These are phyloP conservation scores for Globisporangium okanoganense DNA, from an alignment of 352 stramenopile genomes.

Conservation along the genomic window DNA sequence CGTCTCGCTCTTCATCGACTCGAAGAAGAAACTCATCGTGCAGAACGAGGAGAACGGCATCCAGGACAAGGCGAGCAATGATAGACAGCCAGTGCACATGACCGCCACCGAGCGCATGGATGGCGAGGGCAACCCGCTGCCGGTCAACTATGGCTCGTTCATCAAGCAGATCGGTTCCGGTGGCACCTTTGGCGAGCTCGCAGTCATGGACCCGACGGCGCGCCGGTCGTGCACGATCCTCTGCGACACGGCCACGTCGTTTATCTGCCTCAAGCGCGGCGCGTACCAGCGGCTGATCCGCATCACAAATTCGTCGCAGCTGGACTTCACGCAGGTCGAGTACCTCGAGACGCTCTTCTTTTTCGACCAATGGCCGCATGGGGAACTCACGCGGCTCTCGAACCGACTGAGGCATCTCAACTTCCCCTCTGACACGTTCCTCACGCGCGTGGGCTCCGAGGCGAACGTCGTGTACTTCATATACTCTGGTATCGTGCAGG, in stretches of 20 bases:
- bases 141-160: constrained; percentile 56
- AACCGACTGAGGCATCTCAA: constrained; percentile 60
- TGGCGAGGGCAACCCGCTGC: constrained; percentile 20
- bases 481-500: constrained; percentile 72
- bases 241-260: constrained; percentile 70
- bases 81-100: neutral
- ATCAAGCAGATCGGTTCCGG: constrained; percentile 75
- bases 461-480: constrained; percentile 78
- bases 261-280: constrained; percentile 80
- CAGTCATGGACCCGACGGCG: constrained; percentile 75
- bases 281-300: constrained; percentile 82
- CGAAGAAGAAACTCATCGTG: constrained; percentile 35
- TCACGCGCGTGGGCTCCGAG: constrained; percentile 66
- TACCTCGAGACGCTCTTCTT: constrained; percentile 81
- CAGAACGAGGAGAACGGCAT: constrained; percentile 11
- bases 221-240: constrained; percentile 68
- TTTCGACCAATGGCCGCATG: constrained; percentile 74
- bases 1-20: constrained; percentile 73
- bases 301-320: constrained; percentile 72
- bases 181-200: constrained; percentile 76
- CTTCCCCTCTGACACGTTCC: constrained; percentile 61
- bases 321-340: constrained; percentile 82
- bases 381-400: constrained; percentile 63
- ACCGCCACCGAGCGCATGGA: neutral
- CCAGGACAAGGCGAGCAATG: constrained; percentile 15